Evolutionary conservation across 2,329 filamentous ascomycete species (phyloP).

Genomic region (Neofusicoccum parvum): DNA sequence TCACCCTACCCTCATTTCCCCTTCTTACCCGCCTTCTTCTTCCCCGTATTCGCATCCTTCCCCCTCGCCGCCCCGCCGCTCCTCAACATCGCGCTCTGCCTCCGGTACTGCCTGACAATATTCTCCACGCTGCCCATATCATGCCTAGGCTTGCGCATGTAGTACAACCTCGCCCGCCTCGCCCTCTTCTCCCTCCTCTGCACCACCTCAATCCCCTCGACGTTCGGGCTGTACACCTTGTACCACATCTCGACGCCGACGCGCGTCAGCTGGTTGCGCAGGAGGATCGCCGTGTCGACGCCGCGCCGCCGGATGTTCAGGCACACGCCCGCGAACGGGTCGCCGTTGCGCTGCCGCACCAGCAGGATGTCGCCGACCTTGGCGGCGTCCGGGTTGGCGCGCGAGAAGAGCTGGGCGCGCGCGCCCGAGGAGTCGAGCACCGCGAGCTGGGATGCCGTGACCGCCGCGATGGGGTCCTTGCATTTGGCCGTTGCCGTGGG

Average conservation of each 20-base stretch:
- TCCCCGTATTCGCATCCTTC: slow-evolving; percentile 29
- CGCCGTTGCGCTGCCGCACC: slow-evolving; percentile 79
- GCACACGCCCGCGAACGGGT: slow-evolving; percentile 88
- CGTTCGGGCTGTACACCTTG: slow-evolving; percentile 89
- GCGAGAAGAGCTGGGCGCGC: slow-evolving; percentile 78
- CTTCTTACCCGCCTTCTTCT: slow-evolving; percentile 31
- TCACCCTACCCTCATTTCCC: not conserved
- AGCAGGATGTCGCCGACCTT: slow-evolving; percentile 89
- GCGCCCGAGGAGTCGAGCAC: slow-evolving; percentile 82
- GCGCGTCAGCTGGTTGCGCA: slow-evolving; percentile 83
- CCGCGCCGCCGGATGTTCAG: slow-evolving; percentile 83
- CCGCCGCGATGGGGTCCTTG: slow-evolving; percentile 67
- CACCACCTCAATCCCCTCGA: slow-evolving; percentile 90
- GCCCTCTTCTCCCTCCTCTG: slow-evolving; percentile 83
- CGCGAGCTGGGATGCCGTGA: slow-evolving; percentile 70
- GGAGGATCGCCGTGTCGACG: slow-evolving; percentile 82
- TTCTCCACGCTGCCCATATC: slow-evolving; percentile 43
- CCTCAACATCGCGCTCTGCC: slow-evolving; percentile 38
- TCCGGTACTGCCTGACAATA: slow-evolving; percentile 39
- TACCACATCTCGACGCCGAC: slow-evolving; percentile 96
- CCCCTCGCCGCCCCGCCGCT: slow-evolving; percentile 20
- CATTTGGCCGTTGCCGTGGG: slow-evolving; percentile 58
- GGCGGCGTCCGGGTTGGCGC: slow-evolving; percentile 74
- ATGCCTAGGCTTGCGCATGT: slow-evolving; percentile 66
- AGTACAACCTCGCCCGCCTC: slow-evolving; percentile 83